Evolutionary conservation across 2,329 filamentous ascomycete genomes (phyloP).

Genomic region (Ophiosphaerella korrae): DNA sequence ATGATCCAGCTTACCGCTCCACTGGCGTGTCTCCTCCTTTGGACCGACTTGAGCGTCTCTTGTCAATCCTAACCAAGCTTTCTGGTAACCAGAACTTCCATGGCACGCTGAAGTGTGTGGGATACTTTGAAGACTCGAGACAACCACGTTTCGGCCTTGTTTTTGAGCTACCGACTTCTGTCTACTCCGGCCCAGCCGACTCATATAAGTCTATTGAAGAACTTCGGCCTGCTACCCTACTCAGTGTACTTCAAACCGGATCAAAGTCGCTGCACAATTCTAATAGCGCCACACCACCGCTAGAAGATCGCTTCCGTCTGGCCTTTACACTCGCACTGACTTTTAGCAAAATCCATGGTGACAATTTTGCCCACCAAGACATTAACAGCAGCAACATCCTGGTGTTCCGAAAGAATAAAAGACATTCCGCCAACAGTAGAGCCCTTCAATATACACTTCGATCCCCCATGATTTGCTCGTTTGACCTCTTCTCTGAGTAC

Average conservation of each 20-base stretch:
- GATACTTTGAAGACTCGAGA: conserved; percentile 75
- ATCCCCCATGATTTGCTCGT: conserved; percentile 72
- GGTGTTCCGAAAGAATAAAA: conserved; percentile 61
- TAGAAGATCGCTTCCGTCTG: conserved; percentile 78
- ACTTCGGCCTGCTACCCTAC: conserved; percentile 51
- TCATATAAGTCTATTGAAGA: conserved; percentile 51
- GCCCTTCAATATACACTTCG: conserved; percentile 61
- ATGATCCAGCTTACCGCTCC: conserved; percentile 53
- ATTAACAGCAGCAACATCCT: conserved; percentile 70
- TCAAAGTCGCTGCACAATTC: conserved; percentile 51
- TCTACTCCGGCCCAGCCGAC: conserved; percentile 57
- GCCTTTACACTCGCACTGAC: conserved; percentile 75
- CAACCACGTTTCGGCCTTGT: conserved; percentile 73
- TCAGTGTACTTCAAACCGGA: conserved; percentile 55
- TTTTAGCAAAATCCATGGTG: conserved; percentile 73
- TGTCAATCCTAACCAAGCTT: conserved; percentile 38
- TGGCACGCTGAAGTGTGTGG: conserved; percentile 63
- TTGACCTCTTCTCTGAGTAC: conserved; percentile 71
- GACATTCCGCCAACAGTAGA: conserved; percentile 51
- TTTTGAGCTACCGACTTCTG: conserved; percentile 69
- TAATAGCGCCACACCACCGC: conserved; percentile 52
- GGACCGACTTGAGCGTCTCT: conserved; percentile 51
- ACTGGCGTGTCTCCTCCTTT: conserved; percentile 55
- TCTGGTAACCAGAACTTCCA: conserved; percentile 41
- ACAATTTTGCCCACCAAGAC: conserved; percentile 72